Percentiles rank a stretch among this genome's conserved stretches.
Conservation (phyloP, 2,329 filamentous ascomycete species). For the Blumeria hordei region DNA sequence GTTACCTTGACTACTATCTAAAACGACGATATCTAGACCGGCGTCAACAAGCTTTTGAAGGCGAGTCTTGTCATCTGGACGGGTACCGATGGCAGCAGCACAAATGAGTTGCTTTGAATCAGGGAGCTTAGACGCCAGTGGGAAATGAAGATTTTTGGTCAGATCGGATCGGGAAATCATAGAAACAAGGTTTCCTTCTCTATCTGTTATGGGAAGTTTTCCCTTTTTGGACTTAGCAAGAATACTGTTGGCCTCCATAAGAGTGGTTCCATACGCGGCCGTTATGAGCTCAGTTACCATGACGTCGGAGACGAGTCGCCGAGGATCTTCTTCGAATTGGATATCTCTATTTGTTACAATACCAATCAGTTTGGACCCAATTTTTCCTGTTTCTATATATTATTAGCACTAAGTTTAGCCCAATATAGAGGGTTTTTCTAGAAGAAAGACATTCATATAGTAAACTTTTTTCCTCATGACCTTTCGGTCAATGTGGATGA, state of each 20-base stretch:
- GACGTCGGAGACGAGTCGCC: constrained; percentile 56
- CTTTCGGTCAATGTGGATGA: constrained; percentile 87
- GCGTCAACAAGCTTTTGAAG: constrained; percentile 78
- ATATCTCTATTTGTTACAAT: constrained; percentile 97
- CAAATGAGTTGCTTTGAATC: constrained; percentile 95
- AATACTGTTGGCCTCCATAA: constrained; percentile 77
- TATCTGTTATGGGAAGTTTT: constrained; percentile 82
- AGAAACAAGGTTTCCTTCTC: constrained; percentile 63
- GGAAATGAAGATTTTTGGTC: constrained; percentile 97
- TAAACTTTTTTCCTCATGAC: constrained; percentile 55
- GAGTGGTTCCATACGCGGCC: constrained; percentile 56
- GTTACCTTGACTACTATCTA: constrained; percentile 95
- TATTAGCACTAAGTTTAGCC: not conserved
- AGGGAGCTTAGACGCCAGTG: constrained; percentile 82
- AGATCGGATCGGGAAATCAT: constrained; percentile 85
- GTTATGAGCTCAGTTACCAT: constrained; percentile 94
- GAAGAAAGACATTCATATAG: constrained; percentile 12
- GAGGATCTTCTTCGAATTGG: constrained; percentile 66
- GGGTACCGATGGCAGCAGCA: constrained; percentile 84
- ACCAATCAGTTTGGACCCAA: constrained; percentile 86
- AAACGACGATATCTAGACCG: constrained; percentile 79
- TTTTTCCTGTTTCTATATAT: constrained; percentile 56
- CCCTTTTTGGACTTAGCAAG: constrained; percentile 94
- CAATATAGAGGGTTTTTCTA: not conserved
- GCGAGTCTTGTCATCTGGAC: constrained; percentile 74